Evolutionary conservation across 2,329 filamentous ascomycete species (phyloP).

Genomic region (Alternaria atra): DNA sequence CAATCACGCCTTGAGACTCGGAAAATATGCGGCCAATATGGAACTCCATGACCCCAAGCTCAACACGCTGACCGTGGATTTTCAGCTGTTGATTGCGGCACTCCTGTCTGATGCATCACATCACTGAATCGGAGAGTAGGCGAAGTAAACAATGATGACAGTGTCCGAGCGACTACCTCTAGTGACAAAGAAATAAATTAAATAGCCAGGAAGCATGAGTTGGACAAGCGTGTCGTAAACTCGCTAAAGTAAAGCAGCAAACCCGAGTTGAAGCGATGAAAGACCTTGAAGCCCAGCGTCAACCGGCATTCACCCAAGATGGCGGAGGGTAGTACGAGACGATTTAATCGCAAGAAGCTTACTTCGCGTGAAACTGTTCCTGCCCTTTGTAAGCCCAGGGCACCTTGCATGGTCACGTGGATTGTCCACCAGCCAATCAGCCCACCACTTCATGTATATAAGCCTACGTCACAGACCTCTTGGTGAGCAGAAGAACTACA

Average conservation of each 20-base stretch:
- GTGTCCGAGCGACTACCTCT: not conserved
- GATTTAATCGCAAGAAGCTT: not conserved
- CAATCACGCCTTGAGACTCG: no score
- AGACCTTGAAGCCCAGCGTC: not conserved
- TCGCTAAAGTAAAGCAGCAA: not conserved
- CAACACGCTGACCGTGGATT: no score
- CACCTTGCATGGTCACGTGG: no score
- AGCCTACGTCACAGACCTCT: no score
- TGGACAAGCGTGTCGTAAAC: not conserved
- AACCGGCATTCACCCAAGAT: not conserved
- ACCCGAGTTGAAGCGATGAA: not conserved
- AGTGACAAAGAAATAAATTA: not conserved
- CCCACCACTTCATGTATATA: no score
- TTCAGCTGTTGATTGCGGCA: no score
- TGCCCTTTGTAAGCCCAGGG: no score
- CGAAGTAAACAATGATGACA: not conserved
- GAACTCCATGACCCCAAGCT: no score
- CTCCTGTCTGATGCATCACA: not conserved
- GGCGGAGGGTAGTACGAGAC: not conserved
- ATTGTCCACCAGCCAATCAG: no score
- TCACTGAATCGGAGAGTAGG: not conserved
- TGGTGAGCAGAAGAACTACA: no score
- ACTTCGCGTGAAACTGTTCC: not conserved
- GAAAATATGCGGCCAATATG: no score
- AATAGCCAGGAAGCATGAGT: not conserved